phyloP scores from a whole-genome alignment of 1,284 basidiomycete species.

The Cerioporus squamosus region DNA sequence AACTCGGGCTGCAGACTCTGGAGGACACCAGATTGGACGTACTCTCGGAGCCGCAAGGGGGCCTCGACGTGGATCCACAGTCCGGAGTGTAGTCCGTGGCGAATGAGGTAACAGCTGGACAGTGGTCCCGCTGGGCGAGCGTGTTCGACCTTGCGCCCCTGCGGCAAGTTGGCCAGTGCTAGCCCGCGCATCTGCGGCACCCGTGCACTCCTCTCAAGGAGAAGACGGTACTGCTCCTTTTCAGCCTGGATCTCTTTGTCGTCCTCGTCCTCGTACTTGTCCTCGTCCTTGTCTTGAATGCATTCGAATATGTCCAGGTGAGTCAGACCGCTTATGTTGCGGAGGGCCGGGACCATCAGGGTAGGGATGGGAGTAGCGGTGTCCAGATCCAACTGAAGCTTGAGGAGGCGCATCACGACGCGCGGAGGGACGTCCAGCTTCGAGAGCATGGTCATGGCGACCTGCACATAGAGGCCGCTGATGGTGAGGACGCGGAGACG shows the following conservation, averaged over 20 bases:
- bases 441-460: background rate
- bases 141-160: too few relatives aligned
- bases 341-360: background rate
- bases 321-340: background rate
- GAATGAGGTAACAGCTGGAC: too few relatives aligned
- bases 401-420: background rate
- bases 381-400: background rate
- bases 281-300: background rate
- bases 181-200: too few relatives aligned
- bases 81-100: too few relatives aligned
- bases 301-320: background rate
- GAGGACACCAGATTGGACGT: too few relatives aligned
- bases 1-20: too few relatives aligned
- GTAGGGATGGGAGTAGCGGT: background rate
- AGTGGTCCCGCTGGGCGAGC: too few relatives aligned
- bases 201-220: too few relatives aligned
- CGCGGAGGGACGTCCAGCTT: background rate
- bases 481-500: background rate
- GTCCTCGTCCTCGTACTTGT: background rate
- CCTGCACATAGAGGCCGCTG: background rate
- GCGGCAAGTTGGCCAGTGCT: background rate
- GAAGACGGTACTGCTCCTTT: background rate
- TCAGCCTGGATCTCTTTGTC: too few relatives aligned
- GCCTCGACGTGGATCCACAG: too few relatives aligned
- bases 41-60: too few relatives aligned